Evolutionary conservation across 2,329 filamentous ascomycete species (phyloP).

Genomic region (Penicillium sp.): DNA sequence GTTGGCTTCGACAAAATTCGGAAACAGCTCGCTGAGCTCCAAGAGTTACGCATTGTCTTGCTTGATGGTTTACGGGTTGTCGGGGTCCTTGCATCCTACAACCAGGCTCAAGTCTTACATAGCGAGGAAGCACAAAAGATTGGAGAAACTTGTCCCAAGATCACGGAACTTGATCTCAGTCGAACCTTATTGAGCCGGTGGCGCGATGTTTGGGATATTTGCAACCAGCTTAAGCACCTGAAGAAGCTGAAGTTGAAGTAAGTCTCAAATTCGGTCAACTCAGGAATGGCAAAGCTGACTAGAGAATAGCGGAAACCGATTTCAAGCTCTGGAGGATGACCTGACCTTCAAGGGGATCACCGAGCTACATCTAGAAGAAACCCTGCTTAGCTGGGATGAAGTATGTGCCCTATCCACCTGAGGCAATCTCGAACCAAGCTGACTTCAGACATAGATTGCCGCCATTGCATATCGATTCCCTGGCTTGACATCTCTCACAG

Average conservation of each 20-base stretch:
- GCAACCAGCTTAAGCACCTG: slow-evolving; percentile 65
- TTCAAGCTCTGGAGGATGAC: slow-evolving; percentile 43
- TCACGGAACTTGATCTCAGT: slow-evolving; percentile 76
- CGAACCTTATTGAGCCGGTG: slow-evolving; percentile 74
- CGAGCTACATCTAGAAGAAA: slow-evolving; percentile 66
- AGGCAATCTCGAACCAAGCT: slow-evolving; percentile 8
- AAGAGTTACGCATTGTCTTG: slow-evolving; percentile 76
- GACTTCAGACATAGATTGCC: slow-evolving; percentile 32
- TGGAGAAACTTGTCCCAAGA: slow-evolving; percentile 53
- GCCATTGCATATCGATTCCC: slow-evolving; percentile 35
- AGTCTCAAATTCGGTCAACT: slow-evolving; percentile 25
- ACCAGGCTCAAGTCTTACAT: slow-evolving; percentile 14
- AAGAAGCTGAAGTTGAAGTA: slow-evolving; percentile 70
- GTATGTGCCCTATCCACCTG: slow-evolving; percentile 42
- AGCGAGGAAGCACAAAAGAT: slow-evolving; percentile 49
- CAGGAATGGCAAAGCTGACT: slow-evolving; percentile 13
- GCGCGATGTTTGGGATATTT: slow-evolving; percentile 67
- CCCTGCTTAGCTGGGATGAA: slow-evolving; percentile 64
- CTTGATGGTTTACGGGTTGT: slow-evolving; percentile 71
- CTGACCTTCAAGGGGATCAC: slow-evolving; percentile 52
- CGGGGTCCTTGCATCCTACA: slow-evolving; percentile 31
- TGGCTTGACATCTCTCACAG: slow-evolving; percentile 33
- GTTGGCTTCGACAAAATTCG: slow-evolving; percentile 93
- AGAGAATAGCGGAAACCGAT: slow-evolving; percentile 67
- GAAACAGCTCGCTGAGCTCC: slow-evolving; percentile 70